Evolutionary conservation across 208 protist species (phyloP), one percentile per base, ranked within the genome.

Genomic region (Acanthamoeba triangularis): DNA sequence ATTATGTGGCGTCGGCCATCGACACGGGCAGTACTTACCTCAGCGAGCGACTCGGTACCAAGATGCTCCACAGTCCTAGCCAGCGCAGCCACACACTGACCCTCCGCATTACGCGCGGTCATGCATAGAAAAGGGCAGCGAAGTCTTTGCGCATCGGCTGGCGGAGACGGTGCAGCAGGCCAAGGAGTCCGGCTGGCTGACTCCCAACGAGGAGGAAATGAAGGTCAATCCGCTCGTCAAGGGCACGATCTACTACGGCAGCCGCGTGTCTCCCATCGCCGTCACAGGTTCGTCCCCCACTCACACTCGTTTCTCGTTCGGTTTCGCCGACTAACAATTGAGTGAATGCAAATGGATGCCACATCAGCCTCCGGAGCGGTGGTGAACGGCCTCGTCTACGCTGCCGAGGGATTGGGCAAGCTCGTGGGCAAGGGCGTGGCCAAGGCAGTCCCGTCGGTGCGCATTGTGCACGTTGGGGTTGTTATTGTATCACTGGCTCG

Each of bases 181-280:
- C 47, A 52, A 85, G 28, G 76, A 85, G 76, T 85, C 76, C 28
- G 76, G 76, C 6, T 85, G 76, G 76, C 37, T 85, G 44, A 85
- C 76, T 6, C 76, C 76, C 47, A 85, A 85, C 35, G 44, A 85
- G 25, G 18, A 85, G 44, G 76, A 85, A 37, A 85, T 85, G 76
- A 85, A 85, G 76, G 76, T 85, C 76, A 85, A 85, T 25, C 76
- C 76, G 6, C 44, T 85, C 41, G 35, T 85, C 76, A 85, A 85
- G 47, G 76, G 76, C 25, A 56, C 76, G 3, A 85, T 85, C 44
- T 54, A 85, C 76, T 85, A 85, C 25, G 76, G 76, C 44, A 85
- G 47, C 76, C 35, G 76, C 44, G 44, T 85, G 10, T 85, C 76
- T 28, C 76, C 76, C 41, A 85, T 85, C 41, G 76, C 76, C 28